Conservation (phyloP, 371 early-diverging fungal genomes). For the Fennellomyces sp. region DNA sequence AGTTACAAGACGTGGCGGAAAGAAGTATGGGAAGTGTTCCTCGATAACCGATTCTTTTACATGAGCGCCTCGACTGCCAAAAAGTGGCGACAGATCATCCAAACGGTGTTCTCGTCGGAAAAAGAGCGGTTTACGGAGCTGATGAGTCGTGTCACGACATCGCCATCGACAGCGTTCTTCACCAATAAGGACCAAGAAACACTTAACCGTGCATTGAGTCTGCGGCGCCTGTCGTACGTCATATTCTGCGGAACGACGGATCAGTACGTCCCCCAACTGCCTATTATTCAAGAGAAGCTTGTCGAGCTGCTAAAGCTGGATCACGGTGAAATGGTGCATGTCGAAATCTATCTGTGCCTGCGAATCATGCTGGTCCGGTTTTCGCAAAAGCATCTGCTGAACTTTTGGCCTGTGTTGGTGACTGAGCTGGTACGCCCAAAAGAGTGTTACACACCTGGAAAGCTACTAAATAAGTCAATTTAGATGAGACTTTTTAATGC, state of each 20-base stretch:
- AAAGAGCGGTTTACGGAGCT: slow-evolving; percentile 76
- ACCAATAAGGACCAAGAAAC: slow-evolving; percentile 85
- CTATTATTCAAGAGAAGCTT: slow-evolving; percentile 86
- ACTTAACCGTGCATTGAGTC: slow-evolving; percentile 61
- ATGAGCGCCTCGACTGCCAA: slow-evolving; percentile 53
- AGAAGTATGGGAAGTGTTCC: slow-evolving; percentile 82
- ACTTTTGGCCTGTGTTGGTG: slow-evolving; percentile 89
- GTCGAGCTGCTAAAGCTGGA: slow-evolving; percentile 83
- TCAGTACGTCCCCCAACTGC: slow-evolving; percentile 81
- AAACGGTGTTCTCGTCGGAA: slow-evolving; percentile 68
- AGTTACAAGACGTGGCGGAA: slow-evolving; percentile 76
- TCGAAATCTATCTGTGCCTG: slow-evolving; percentile 84
- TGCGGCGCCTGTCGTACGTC: slow-evolving; percentile 81
- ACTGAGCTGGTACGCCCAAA: slow-evolving; percentile 77
- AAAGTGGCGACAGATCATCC: slow-evolving; percentile 73
- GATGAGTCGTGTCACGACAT: slow-evolving; percentile 73
- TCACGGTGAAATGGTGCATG: slow-evolving; percentile 70
- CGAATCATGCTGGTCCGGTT: slow-evolving; percentile 82
- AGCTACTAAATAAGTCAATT: background rate
- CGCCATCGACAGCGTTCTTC: slow-evolving; percentile 76
- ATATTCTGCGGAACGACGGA: slow-evolving; percentile 77
- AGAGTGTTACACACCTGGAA: background rate
- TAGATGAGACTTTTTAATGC: slow-evolving; percentile 60
- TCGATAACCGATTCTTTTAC: slow-evolving; percentile 75
- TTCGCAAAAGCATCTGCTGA: slow-evolving; percentile 78